Evolutionary conservation across 139 green algal species (phyloP).

Genomic region (Limnomonas spitsbergensis): DNA sequence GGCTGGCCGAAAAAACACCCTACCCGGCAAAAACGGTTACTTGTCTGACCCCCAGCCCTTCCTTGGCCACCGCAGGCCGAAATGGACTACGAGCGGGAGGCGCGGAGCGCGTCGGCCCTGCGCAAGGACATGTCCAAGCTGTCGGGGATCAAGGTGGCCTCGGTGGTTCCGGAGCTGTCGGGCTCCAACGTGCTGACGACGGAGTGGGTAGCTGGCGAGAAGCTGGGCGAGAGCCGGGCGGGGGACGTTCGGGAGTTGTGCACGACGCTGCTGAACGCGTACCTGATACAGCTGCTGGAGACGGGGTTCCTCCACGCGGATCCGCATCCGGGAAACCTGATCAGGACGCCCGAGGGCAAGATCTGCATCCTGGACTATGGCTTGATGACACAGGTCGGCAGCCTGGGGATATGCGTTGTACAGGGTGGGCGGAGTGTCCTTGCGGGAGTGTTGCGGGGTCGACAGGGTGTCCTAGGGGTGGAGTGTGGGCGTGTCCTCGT

Average conservation of each 20-base stretch:
- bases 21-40: no score
- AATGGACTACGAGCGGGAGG: slow-evolving; percentile 76
- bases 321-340: slow-evolving; percentile 46
- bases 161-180: slow-evolving; percentile 2
- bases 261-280: slow-evolving; percentile 80
- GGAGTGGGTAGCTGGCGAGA: slow-evolving; percentile 61
- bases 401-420: no score
- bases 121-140: slow-evolving; percentile 53
- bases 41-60: no score
- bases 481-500: no score
- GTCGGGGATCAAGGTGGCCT: slow-evolving; percentile 21
- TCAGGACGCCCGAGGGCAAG: slow-evolving; percentile 58
- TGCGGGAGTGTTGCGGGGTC: no score
- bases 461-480: no score
- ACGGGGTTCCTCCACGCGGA: slow-evolving; percentile 88
- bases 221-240: slow-evolving; percentile 69
- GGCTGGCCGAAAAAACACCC: no score
- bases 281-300: slow-evolving; percentile 76
- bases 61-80: background rate
- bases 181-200: slow-evolving; percentile 41
- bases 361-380: slow-evolving; percentile 87
- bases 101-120: slow-evolving; percentile 59
- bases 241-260: slow-evolving; percentile 73
- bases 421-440: no score
- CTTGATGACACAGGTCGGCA: slow-evolving; percentile 62